phyloP scores from a whole-genome alignment of 305 asterid genomes.

The Rubia peregrina region DNA sequence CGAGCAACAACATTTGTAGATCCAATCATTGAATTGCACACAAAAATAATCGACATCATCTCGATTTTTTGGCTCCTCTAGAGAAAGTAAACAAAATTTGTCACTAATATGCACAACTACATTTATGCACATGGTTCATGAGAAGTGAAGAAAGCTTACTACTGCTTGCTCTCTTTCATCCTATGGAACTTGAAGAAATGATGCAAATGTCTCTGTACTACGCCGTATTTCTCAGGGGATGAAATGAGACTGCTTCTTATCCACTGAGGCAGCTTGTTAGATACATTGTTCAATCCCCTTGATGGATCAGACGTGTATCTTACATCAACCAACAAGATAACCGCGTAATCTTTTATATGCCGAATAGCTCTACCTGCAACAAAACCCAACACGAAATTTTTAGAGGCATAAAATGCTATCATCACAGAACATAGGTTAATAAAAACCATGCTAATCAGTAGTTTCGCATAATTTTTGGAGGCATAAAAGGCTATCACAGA shows the following conservation, averaged over 20 bases:
- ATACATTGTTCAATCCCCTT: conserved; percentile 41
- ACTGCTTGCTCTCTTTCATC: conserved; percentile 29
- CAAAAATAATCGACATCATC: too few species aligned
- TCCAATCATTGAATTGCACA: not conserved
- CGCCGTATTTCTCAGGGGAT: conserved; percentile 55
- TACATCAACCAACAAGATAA: conserved; percentile 78
- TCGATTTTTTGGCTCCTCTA: too few species aligned
- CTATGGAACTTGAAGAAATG: conserved; percentile 83
- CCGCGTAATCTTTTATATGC: conserved; percentile 80
- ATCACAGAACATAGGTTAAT: not conserved
- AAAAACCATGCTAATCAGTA: not conserved
- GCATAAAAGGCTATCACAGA: not conserved
- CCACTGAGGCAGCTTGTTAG: conserved; percentile 84
- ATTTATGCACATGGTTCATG: not conserved
- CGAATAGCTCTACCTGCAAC: conserved; percentile 89
- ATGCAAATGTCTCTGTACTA: conserved; percentile 64
- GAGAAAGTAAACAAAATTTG: too few species aligned
- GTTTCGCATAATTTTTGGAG: not conserved
- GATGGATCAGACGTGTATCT: conserved; percentile 66
- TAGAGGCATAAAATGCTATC: too few species aligned
- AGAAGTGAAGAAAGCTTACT: not conserved
- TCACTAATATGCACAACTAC: too few species aligned
- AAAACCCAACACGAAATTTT: not conserved
- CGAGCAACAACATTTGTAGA: not conserved
- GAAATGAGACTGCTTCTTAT: conserved; percentile 55